Conservation (phyloP, 139 green algal species). For the Edaphochlamys debaryana region DNA sequence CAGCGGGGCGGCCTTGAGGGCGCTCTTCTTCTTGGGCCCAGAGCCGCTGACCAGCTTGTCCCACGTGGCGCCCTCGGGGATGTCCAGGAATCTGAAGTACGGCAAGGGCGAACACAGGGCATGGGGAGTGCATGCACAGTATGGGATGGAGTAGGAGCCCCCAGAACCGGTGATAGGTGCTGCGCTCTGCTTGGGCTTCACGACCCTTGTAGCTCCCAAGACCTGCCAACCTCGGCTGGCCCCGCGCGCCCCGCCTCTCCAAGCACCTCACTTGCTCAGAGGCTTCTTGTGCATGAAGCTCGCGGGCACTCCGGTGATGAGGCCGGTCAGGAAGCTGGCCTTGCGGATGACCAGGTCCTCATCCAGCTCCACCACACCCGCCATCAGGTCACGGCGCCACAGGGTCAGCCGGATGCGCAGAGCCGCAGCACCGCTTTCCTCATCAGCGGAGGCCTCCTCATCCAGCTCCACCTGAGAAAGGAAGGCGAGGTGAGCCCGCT, state of each 20-base stretch:
- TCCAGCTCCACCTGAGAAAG: conserved; percentile 12
- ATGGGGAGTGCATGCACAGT: too few relatives aligned
- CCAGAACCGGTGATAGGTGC: neutral
- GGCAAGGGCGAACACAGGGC: too few relatives aligned
- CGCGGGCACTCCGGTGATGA: conserved; percentile 11
- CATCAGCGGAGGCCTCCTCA: neutral
- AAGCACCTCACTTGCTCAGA: conserved; percentile 2
- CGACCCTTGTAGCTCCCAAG: neutral
- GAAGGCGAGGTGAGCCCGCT: too few relatives aligned
- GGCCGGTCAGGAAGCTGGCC: neutral
- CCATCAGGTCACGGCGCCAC: conserved; percentile 38
- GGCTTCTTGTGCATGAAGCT: conserved; percentile 8
- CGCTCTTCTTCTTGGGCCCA: neutral
- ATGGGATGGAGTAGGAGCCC: neutral
- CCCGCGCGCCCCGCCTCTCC: too few relatives aligned
- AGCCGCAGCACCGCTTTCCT: neutral
- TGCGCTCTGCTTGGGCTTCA: neutral
- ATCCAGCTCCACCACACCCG: conserved; percentile 31
- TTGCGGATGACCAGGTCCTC: neutral
- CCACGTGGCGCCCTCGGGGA: neutral
- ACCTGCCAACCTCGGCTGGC: too few relatives aligned
- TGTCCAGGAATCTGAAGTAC: conserved; percentile 2
- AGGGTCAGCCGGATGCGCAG: neutral
- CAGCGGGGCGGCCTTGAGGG: neutral
- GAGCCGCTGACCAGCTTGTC: neutral